Evolutionary conservation across 331 rosid genomes (phyloP), one percentile per base, ranked within the genome.

Genomic region (Acacia pycnantha): DNA sequence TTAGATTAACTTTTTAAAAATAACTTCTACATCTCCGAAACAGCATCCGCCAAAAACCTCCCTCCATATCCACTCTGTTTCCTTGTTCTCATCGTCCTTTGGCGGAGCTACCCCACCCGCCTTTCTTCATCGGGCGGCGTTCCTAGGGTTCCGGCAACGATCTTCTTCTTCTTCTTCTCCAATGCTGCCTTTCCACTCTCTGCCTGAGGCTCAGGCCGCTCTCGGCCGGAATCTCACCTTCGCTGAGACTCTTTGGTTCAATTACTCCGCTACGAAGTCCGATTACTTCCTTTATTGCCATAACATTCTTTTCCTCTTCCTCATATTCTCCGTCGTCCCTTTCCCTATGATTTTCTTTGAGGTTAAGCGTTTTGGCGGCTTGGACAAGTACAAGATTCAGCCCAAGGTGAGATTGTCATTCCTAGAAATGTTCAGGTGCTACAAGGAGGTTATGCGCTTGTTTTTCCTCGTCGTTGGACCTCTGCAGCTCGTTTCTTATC

Each of bases 241-340:
- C 24, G 85, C 83, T 37, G 97, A 94, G 88, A 89, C 90, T 19
- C 53, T 92, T 11, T 94, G 98, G 98, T 90, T 91, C 88, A 87
- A 88, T 33, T 94, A 94, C 90, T 92, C 97, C 0, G 92, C 93
- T 16, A 48, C n/a, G 65, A 93, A 91, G 88, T 79, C 97, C 77
- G 95, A 93, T 70, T 90, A 91, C 89, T 68, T 88, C 47, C 97
- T 94, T 56, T 92, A 85, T 83, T 89, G 92, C 82, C 98, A 94
- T 78, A 92, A 89, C 86, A 75, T 88, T 21, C 73, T 92, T 58
- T 92, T 94, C 87, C 92, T 94, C 70, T 91, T 87, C 68, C 5
- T 91, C 61, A 43, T 90, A 31, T 94, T 89, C 91, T 91, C 97
- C 41, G 0, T 89, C 50, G 80, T 70, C 5, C 97, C 98, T 8